Evolutionary conservation across 1,284 basidiomycete genomes (phyloP), one percentile per base, ranked within the genome.

Genomic region (Thecaphora frezii): DNA sequence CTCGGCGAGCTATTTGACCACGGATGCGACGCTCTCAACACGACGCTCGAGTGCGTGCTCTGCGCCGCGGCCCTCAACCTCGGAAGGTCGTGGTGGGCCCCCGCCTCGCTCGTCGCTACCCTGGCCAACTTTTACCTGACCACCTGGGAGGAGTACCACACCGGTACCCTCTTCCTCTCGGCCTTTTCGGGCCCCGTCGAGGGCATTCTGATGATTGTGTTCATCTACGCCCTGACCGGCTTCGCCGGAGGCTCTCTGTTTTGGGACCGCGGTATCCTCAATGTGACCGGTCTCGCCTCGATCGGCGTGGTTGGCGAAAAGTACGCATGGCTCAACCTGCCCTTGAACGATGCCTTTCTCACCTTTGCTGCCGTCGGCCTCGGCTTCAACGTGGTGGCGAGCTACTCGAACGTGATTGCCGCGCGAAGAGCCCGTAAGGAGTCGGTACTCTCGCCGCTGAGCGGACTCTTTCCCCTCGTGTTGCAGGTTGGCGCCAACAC

Each of bases 141-240:
- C 1, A 96, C 93, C 4, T 97, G 94, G 94, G 94, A 98, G 77
- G 94, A 98, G 80, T 94, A 90, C 74, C 89, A 98, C 79, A 98
- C 94, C 1, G 89, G 89, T 18, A 74, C 70, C 14, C 73, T 77
- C 19, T 77, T 70, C 58, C 68, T 77, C 36, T 76, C 91, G n/a
- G 86, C 88, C 25, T 97, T 96, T 80, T 94, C 91, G 10, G 94
- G 94, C 0, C 94, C 94, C 0, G 91, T 97, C 1, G 94, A 97
- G 80, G 94, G 94, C 10, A 97, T 98, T 70, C 81, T 98, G 46
- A 85, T 97, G 80, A 88, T 97, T 56, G 84, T 89, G 25, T 78
- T 73, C 13, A 86, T 97, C 55, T 97, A 89, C 80, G 69, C 87
- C 23, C 81, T 96, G 51, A 89, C 90, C 13, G 92, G 51, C 2